phyloP scores from a whole-genome alignment of 106 monocot genomes.

The Platanthera zijinensis region DNA sequence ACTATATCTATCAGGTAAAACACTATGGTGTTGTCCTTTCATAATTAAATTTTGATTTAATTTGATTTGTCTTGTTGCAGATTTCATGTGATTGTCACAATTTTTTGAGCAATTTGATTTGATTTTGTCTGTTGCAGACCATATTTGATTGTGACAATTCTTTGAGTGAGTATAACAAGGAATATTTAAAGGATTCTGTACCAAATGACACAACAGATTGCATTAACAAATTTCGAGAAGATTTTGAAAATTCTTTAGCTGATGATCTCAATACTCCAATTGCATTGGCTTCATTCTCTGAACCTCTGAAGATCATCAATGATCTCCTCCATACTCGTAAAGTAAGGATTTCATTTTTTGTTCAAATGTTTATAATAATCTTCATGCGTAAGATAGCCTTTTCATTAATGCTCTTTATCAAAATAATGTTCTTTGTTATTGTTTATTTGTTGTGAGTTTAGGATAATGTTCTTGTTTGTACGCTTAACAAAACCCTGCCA shows the following conservation, averaged over 20 bases:
- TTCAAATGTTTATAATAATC: not conserved
- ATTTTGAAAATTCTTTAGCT: conserved; percentile 57
- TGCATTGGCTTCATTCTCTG: conserved; percentile 73
- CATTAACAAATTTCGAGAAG: conserved; percentile 40
- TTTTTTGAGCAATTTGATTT: not conserved
- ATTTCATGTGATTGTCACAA: no score
- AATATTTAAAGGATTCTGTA: conserved; percentile 19
- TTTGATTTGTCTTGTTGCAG: no score
- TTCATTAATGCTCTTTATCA: not conserved
- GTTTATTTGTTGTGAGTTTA: not conserved
- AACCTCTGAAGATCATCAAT: conserved; percentile 82
- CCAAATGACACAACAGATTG: conserved; percentile 38
- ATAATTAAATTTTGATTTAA: no score
- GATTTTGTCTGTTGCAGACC: conserved; percentile 37
- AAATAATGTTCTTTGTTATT: not conserved
- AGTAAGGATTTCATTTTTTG: conserved; percentile 22
- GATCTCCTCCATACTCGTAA: conserved; percentile 88
- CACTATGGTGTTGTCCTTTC: not conserved
- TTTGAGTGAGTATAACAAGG: conserved; percentile 25
- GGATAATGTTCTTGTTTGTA: not conserved
- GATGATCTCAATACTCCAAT: conserved; percentile 93
- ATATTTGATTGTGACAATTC: conserved; percentile 71
- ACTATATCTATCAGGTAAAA: conserved; percentile 87
- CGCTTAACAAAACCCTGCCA: not conserved
- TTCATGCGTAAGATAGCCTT: not conserved